phyloP scores from a whole-genome alignment of 139 green algal genomes.

The Tetradesmus obliquus region DNA sequence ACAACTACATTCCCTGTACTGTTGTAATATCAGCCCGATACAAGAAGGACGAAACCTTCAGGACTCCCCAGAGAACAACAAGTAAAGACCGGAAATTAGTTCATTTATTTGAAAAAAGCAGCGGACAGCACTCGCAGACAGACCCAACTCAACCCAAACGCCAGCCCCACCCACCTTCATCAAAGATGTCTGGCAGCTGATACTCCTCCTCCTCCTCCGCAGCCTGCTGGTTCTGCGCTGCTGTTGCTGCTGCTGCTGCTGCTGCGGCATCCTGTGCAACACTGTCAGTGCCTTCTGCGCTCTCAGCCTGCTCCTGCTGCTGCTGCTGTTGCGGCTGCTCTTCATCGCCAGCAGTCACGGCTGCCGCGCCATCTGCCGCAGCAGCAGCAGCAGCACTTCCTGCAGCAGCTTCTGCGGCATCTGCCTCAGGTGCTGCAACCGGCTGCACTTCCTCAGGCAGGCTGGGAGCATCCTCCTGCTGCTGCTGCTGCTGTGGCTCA shows the following conservation, averaged over 20 bases:
- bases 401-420: not conserved
- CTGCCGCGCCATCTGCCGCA: not conserved
- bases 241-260: conserved; percentile 17
- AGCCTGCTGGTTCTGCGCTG: not conserved
- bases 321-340: not conserved
- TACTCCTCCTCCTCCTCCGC: conserved; percentile 23
- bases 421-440: not conserved
- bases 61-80: too few relatives aligned
- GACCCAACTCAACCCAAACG: too few relatives aligned
- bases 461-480: not conserved
- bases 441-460: not conserved
- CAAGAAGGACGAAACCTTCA: too few relatives aligned
- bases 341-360: not conserved
- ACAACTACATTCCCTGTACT: too few relatives aligned
- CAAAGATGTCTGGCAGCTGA: conserved; percentile 44
- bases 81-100: too few relatives aligned
- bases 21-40: too few relatives aligned
- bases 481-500: conserved; percentile 6
- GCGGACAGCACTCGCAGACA: too few relatives aligned
- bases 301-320: not conserved
- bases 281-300: not conserved
- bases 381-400: not conserved
- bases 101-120: too few relatives aligned
- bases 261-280: not conserved
- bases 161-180: not conserved